phyloP scores from a whole-genome alignment of 1,284 basidiomycete genomes.

The Neonothopanus nambi region DNA sequence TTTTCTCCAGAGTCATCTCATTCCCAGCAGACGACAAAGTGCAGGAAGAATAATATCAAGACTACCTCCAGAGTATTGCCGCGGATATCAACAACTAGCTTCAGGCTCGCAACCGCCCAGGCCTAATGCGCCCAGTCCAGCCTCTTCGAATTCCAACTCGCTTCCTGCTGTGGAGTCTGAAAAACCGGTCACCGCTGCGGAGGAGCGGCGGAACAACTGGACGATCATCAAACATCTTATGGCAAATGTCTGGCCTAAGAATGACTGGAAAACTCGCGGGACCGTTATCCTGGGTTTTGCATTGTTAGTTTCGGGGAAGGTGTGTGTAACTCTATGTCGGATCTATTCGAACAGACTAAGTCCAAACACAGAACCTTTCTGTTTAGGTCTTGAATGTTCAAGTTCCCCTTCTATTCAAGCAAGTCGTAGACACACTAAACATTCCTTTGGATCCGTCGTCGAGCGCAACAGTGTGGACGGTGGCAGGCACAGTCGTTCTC shows the following conservation, averaged over 20 bases:
- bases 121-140: background rate
- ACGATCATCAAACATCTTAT: conserved; percentile 62
- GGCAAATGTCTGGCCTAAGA: conserved; percentile 73
- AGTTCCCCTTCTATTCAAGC: conserved; percentile 95
- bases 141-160: background rate
- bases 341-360: conserved; percentile 6
- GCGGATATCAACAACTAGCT: background rate
- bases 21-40: too few relatives aligned
- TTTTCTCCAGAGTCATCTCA: too few relatives aligned
- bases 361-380: background rate
- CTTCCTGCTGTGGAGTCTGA: background rate
- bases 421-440: conserved; percentile 88
- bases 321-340: conserved; percentile 32
- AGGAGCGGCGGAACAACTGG: conserved; percentile 66
- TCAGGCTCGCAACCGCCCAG: background rate
- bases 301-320: conserved; percentile 87
- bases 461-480: conserved; percentile 84
- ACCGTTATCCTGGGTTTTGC: conserved; percentile 85
- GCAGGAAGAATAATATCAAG: too few relatives aligned
- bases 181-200: conserved; percentile 2
- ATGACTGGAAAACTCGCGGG: conserved; percentile 73
- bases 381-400: conserved; percentile 90
- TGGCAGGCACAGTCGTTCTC: conserved; percentile 86
- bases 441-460: conserved; percentile 67
- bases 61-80: too few relatives aligned